phyloP scores from a whole-genome alignment of 2,329 filamentous ascomycete genomes.

The Fusarium buharicum region DNA sequence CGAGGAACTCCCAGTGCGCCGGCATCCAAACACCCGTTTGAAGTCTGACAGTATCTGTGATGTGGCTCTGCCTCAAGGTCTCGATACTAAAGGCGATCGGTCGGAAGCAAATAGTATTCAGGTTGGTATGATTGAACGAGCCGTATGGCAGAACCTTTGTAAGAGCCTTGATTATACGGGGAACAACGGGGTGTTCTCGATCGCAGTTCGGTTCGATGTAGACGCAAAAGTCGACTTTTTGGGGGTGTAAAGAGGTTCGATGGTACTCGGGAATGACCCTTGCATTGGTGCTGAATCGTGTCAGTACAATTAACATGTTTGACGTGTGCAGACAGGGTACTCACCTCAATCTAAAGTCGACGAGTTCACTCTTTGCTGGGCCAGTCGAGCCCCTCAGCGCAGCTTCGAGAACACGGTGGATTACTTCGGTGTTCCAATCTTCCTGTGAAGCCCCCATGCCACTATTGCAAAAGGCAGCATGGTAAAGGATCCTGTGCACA shows the following conservation, averaged over 20 bases:
- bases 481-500: slow-evolving; percentile 3
- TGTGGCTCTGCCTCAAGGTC: not conserved
- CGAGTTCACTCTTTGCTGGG: not conserved
- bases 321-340: not conserved
- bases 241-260: not conserved
- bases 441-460: not conserved
- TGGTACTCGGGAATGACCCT: slow-evolving; percentile 1
- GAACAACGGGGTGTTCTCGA: not conserved
- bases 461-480: not conserved
- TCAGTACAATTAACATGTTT: not conserved
- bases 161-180: not conserved
- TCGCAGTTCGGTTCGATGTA: not conserved
- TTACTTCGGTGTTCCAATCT: slow-evolving; percentile 9
- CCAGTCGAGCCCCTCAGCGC: not conserved
- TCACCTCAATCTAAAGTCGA: slow-evolving; percentile 10
- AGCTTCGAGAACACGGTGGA: not conserved
- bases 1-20: slow-evolving; percentile 1
- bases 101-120: not conserved
- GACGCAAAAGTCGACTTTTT: slow-evolving; percentile 5
- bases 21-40: not conserved
- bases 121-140: not conserved
- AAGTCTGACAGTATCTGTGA: not conserved
- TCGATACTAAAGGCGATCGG: not conserved
- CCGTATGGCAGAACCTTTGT: not conserved
- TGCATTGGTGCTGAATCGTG: not conserved